Base-by-base conservation (phyloP, 345 rosid genomes). In the Mangifera indica region DNA sequence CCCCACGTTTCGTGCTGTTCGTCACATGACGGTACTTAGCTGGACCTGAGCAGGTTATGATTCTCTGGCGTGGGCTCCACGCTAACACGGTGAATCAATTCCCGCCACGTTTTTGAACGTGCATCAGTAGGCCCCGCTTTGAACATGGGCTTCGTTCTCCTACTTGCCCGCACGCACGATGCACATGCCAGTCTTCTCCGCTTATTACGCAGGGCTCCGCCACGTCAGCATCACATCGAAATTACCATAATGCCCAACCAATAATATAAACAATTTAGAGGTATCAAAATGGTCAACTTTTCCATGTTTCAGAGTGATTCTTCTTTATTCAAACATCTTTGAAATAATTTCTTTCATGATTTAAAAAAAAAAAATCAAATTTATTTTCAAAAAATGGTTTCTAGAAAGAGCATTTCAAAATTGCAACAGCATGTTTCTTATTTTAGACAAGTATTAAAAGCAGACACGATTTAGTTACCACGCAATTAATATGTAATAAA, bases 151-250 rank as follows among this genome's bases (percentile, higher is more conserved):
- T 2, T 46, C 51, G 15, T 2, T 14, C 51, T 46, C 12, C 3
- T 22, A 72, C 77, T 80, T 78, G 78, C 81, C 69, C 80, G 82
- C 92, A 84, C 89, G 86, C 80, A 77, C 72, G 74, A 56, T 65
- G 95, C 89, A 87, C 85, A 84, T 89, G 88, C 76, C 20, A 21
- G 42, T 29, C 42, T 5, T 58, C 62, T 12, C 88, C 87, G 85
- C 77, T 32, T 32, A 66, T 71, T 42, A 61, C 69, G 84, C 77
- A 66, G 77, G 78, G 76, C 1, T 24, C 10, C 17, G 73, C 81
- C 74, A 82, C 81, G 78, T 78, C 70, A 52, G 18, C 10, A 25
- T 2, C 14, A 0, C 17, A 0, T 0, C 0, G 0, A 2, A 11
- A 20, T 77, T 60, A 70, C 80, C 1, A 26, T 8, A 54, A 49